Base-by-base conservation (phyloP, 208 protist genomes). In the Sergeia podlipaevii region DNA sequence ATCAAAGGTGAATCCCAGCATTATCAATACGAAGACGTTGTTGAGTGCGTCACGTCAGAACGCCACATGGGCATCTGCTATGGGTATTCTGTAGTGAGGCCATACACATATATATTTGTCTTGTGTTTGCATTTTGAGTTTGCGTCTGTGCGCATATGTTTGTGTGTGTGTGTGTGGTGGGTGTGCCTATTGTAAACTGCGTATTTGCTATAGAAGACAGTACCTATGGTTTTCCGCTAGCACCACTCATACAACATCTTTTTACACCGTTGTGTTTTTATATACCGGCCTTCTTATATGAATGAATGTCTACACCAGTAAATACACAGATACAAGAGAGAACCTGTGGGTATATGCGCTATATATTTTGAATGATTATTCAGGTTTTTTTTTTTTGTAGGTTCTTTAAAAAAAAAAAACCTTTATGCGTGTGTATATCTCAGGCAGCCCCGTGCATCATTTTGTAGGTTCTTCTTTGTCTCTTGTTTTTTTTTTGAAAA, bases 11-110 rank as follows among this genome's bases (percentile, higher is more conserved):
- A 68, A 63, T 0, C 64, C 84, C 17, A 51, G 66, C 5, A 34
- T 84, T 8, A 84, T 92, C 28, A 85, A 65, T 0, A 65, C 68
- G 15, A 60, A 66, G 30, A 84, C 75, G n/a, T 69, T 92, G 15
- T 18, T 78, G 13, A 61, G 43, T 17, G 74, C 76, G 4, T 59
- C 60, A 6, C 49, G 66, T 32, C 62, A 74, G 38, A 70, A 80
- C 24, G 73, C 60, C 21, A 45, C 60, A 43, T 89, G 80, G 74
- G 27, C 44, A 41, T 53, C 48, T 18, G 79, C 83, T 7, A 59
- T 91, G 15, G 70, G 73, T 0, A 74, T 84, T 53, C 26, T 77
- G 5, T 90, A n/a, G n/a, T n/a, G n/a, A n/a, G n/a, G n/a, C n/a
- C n/a, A n/a, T n/a, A n/a, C n/a, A n/a, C n/a, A n/a, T n/a, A n/a